Base-by-base conservation (phyloP, 225 moss, liverwort and hornwort genomes). In the Lunularia cruciata region DNA sequence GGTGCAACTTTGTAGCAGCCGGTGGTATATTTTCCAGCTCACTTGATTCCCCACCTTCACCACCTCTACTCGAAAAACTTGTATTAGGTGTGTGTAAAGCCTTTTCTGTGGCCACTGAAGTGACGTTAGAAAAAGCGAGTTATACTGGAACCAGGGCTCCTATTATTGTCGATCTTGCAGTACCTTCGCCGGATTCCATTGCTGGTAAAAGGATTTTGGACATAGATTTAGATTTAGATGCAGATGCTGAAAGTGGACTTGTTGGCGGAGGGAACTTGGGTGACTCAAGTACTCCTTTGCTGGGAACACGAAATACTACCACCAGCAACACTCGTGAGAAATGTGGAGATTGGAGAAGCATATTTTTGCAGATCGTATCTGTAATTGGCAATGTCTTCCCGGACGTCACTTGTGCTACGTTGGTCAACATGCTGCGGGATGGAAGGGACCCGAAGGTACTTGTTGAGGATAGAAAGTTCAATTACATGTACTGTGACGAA, bases 141-240 rank as follows among this genome's bases (percentile, higher is more conserved):
- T 3, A 36, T 67, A 10, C 20, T 40, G 71, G 60, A 53, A 42
- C 9, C 53, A 34, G 15, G n/a, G 33, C 25, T 38, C 47, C 49
- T 6, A 66, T 42, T 34, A 37, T 33, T 12, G 40, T 69, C 19
- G 51, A 74, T 67, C 69, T 85, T 54, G 68, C 67, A 69, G 72
- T 69, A 53, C 55, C 57, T 42, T 35, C 79, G 30, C 77, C 86
- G 64, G 88, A 88, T 22, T 80, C 72, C 53, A 78, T 69, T 71
- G 75, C 73, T 46, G 79, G 80, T 66, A 48, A 72, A 19, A 89
- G 84, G 57, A 69, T 98, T 53, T 75, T 89, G 75, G 91, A 98
- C 85, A 81, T 78, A 20, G 98, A 98, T 76, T 86, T 98, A 73
- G 98, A 98, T 80, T 77, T 83, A 38, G 79, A 84, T 33, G 79